A percentile compares a stretch with the other conserved stretches of the same genome.
These are phyloP conservation scores for Mucor mucedo DNA, from an alignment of 371 early-diverging fungal genomes.

Conservation along the genomic window DNA sequence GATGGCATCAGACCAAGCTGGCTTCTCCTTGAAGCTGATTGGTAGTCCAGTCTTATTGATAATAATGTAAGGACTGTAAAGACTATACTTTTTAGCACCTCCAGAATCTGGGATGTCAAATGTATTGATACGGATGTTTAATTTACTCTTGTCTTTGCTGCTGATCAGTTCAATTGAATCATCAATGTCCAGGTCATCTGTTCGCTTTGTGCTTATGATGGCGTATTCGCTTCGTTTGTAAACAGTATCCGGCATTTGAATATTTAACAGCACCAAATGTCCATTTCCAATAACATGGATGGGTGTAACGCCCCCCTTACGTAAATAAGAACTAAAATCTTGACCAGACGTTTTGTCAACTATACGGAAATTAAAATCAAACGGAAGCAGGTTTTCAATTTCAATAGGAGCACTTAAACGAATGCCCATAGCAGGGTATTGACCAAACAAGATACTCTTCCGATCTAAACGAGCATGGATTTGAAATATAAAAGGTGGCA, in stretches of 20 bases:
- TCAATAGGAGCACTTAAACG: slow-evolving; percentile 89
- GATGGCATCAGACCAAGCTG: slow-evolving; percentile 76
- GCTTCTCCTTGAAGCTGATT: slow-evolving; percentile 80
- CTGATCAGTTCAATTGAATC: slow-evolving; percentile 74
- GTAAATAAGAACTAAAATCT: slow-evolving; percentile 68
- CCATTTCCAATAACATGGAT: slow-evolving; percentile 88
- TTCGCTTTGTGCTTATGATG: slow-evolving; percentile 81
- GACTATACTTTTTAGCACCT: slow-evolving; percentile 69
- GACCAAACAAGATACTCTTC: slow-evolving; percentile 58
- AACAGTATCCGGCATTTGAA: slow-evolving; percentile 76
- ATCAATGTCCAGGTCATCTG: slow-evolving; percentile 72
- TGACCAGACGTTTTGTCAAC: slow-evolving; percentile 74
- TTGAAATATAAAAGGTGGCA: slow-evolving; percentile 79
- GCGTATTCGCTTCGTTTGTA: slow-evolving; percentile 81
- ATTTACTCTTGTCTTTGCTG: slow-evolving; percentile 64
- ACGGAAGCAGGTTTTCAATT: slow-evolving; percentile 95
- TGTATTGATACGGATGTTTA: slow-evolving; percentile 67
- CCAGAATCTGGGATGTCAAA: slow-evolving; percentile 70
- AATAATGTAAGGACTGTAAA: slow-evolving; percentile 80
- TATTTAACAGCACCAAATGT: slow-evolving; percentile 77
- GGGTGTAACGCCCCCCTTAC: slow-evolving; percentile 76
- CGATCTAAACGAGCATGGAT: slow-evolving; percentile 59
- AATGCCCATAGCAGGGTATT: slow-evolving; percentile 86
- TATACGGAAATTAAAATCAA: slow-evolving; percentile 79
- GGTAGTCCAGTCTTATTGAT: slow-evolving; percentile 92